Conservation (phyloP, 2,329 filamentous ascomycete species). For the Pseudopyricularia javanii region DNA sequence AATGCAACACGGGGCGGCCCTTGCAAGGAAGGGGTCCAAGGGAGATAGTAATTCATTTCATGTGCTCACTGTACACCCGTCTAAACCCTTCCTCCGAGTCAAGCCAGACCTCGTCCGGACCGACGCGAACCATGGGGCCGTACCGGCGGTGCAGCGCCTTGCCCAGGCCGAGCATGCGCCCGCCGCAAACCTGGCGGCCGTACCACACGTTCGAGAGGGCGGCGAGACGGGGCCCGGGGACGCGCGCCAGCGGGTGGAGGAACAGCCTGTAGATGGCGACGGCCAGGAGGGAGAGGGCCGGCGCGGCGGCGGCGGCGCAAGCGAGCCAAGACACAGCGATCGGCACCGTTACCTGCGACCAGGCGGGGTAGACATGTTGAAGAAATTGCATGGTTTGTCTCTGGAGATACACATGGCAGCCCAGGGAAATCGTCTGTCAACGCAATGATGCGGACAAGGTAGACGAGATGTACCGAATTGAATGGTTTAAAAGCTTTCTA, state of each 20-base stretch:
- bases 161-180: constrained; percentile 26
- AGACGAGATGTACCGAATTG: neutral
- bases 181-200: constrained; percentile 30
- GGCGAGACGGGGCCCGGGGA: constrained; percentile 34
- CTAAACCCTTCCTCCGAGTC: constrained; percentile 32
- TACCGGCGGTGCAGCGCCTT: constrained; percentile 31
- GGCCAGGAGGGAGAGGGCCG: neutral
- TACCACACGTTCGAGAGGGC: constrained; percentile 36
- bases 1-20: neutral
- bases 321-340: neutral
- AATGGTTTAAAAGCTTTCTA: neutral
- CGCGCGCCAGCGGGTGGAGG: constrained; percentile 28
- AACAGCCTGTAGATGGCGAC: constrained; percentile 21
- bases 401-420: neutral
- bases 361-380: neutral
- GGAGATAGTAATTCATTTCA: too few species aligned
- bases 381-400: neutral
- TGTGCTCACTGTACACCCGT: constrained; percentile 29
- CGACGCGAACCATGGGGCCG: constrained; percentile 38
- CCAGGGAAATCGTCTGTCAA: neutral
- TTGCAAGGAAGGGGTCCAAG: neutral
- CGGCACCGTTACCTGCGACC: neutral
- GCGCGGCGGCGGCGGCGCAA: neutral
- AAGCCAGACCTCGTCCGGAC: constrained; percentile 42
- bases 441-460: neutral